These are phyloP conservation scores for Solanum neorickii DNA, from an alignment of 257 asterid species.

Conservation along the genomic window DNA sequence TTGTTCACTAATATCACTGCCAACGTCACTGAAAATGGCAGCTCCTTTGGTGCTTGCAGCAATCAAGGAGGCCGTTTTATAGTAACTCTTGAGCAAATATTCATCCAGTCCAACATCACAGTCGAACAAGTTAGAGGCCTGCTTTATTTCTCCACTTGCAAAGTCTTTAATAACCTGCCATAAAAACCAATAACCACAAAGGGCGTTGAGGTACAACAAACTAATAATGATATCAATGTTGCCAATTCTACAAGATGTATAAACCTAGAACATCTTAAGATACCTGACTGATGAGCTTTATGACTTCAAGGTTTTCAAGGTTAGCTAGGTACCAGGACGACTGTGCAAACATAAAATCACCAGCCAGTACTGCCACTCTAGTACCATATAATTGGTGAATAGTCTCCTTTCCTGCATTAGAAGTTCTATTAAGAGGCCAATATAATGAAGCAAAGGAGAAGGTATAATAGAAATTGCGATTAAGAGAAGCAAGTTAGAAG, in stretches of 20 bases:
- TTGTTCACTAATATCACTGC: slow-evolving; percentile 36
- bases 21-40: slow-evolving; percentile 70
- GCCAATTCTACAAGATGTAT: neutral
- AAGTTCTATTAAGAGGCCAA: neutral
- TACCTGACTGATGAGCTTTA: slow-evolving; percentile 95
- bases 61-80: slow-evolving; percentile 85
- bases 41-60: slow-evolving; percentile 97
- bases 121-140: slow-evolving; percentile 78
- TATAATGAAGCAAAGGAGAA: neutral
- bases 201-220: neutral
- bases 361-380: slow-evolving; percentile 85
- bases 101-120: slow-evolving; percentile 77
- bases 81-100: slow-evolving; percentile 82
- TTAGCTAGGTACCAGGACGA: slow-evolving; percentile 97
- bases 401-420: slow-evolving; percentile 65
- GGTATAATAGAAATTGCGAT: neutral
- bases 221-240: neutral
- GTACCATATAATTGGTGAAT: slow-evolving; percentile 90
- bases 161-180: slow-evolving; percentile 89
- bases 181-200: neutral
- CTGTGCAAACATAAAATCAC: slow-evolving; percentile 98
- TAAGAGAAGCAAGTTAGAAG: neutral
- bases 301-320: slow-evolving; percentile 91
- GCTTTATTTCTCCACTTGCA: slow-evolving; percentile 97
- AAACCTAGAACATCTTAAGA: neutral